phyloP scores from a whole-genome alignment of 163 green algal genomes.

The Scenedesmus sp. region DNA sequence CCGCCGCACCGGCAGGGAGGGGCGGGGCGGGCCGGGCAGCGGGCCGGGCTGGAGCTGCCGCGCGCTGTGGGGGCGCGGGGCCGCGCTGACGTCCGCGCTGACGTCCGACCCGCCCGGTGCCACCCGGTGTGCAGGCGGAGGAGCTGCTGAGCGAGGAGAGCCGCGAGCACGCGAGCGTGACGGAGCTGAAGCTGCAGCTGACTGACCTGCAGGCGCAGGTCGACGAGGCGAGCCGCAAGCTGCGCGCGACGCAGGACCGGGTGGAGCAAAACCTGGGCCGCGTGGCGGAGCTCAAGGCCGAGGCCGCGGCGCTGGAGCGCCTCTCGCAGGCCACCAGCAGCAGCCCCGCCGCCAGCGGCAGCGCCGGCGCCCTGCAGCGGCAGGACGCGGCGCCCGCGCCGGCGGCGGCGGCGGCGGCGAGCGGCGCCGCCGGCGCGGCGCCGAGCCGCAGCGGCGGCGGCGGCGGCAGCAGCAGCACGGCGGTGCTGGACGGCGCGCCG shows the following conservation, averaged over 20 bases:
- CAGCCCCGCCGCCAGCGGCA: neutral
- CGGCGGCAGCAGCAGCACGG: slow-evolving; percentile 6
- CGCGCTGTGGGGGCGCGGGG: too few species aligned
- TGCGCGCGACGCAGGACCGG: slow-evolving; percentile 63
- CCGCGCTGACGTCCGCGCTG: too few species aligned
- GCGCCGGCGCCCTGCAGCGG: slow-evolving; percentile 15
- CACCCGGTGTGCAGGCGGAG: slow-evolving; percentile 65
- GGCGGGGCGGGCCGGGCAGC: too few species aligned
- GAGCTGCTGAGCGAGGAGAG: slow-evolving; percentile 68
- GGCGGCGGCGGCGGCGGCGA: neutral
- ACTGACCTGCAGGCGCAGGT: slow-evolving; percentile 73
- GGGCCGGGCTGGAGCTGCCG: neutral
- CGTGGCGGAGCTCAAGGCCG: slow-evolving; percentile 74
- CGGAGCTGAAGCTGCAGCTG: slow-evolving; percentile 73
- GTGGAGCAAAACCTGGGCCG: slow-evolving; percentile 79
- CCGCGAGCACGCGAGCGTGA: slow-evolving; percentile 66
- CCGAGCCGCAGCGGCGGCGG: neutral
- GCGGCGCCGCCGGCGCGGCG: neutral
- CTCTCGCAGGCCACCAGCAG: slow-evolving; percentile 19
- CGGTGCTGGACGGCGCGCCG: neutral
- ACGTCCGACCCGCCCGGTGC: neutral
- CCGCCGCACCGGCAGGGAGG: too few species aligned
- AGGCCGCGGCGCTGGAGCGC: slow-evolving; percentile 53
- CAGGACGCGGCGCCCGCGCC: neutral
- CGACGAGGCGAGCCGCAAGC: slow-evolving; percentile 61